Conservation (phyloP, 345 rosid species). For the Ricinus communis region DNA sequence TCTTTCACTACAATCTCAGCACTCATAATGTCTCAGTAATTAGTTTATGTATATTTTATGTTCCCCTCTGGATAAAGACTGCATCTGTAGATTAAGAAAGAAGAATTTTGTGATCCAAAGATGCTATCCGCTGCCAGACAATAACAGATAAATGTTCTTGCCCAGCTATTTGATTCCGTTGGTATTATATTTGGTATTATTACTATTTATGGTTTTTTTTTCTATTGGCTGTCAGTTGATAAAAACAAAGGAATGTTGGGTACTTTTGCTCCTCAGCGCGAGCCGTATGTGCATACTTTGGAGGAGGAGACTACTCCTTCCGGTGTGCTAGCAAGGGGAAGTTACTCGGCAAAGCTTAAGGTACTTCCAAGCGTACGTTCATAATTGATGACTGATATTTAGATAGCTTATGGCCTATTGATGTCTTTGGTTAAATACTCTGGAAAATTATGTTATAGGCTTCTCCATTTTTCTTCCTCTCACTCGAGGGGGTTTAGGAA, state of each 20-base stretch:
- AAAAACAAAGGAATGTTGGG: slow-evolving; percentile 62
- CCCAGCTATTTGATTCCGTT: background rate
- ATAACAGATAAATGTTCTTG: background rate
- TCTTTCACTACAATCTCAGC: background rate
- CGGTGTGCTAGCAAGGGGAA: slow-evolving; percentile 52
- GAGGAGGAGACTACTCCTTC: slow-evolving; percentile 62
- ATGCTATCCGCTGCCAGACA: background rate
- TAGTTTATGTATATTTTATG: background rate
- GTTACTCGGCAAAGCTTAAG: slow-evolving; percentile 51
- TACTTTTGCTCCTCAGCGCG: slow-evolving; percentile 56
- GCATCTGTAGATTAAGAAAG: background rate
- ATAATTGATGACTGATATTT: background rate
- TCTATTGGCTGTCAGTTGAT: slow-evolving; percentile 38
- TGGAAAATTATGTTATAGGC: too few relatives aligned
- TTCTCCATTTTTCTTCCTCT: too few relatives aligned
- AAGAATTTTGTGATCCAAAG: background rate
- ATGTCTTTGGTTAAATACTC: too few relatives aligned
- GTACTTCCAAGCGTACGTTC: slow-evolving; percentile 16
- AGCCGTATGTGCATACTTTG: slow-evolving; percentile 43
- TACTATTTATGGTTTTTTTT: background rate
- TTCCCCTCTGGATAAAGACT: background rate
- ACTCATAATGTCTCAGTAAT: background rate
- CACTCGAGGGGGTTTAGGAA: too few relatives aligned
- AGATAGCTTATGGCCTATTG: background rate
- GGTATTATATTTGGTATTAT: background rate